Conservation (phyloP, 352 stramenopile genomes). For the Albugo candida region DNA sequence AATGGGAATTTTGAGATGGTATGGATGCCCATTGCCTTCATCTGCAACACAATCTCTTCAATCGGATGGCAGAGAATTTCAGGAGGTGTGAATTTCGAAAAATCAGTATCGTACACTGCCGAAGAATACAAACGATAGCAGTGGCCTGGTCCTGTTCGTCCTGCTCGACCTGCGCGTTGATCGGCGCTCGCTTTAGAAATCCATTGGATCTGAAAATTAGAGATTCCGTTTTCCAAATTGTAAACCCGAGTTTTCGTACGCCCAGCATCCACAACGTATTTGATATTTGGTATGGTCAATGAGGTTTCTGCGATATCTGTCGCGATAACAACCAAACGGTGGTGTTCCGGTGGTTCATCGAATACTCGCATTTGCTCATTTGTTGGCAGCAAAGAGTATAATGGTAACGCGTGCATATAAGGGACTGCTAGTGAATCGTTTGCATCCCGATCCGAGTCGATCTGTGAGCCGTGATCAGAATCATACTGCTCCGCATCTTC, state of each 20-base stretch:
- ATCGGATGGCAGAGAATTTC: constrained; percentile 85
- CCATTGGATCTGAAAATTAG: constrained; percentile 85
- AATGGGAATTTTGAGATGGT: constrained; percentile 93
- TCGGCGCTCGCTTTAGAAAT: constrained; percentile 73
- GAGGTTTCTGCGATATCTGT: constrained; percentile 98
- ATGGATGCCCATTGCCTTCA: constrained; percentile 96
- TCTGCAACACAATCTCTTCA: constrained; percentile 91
- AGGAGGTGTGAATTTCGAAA: constrained; percentile 76
- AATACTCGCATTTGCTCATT: constrained; percentile 88
- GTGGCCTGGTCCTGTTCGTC: constrained; percentile 89
- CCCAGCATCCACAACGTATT: constrained; percentile 95
- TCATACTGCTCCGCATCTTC: constrained; percentile 18
- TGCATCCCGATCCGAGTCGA: constrained; percentile 23
- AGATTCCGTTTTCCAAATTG: constrained; percentile 81
- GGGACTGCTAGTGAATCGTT: constrained; percentile 36
- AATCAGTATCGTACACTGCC: constrained; percentile 90
- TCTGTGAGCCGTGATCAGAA: constrained; percentile 4
- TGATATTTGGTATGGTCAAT: constrained; percentile 88
- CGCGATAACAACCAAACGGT: constrained; percentile 89
- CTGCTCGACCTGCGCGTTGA: constrained; percentile 88
- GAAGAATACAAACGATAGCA: constrained; percentile 97
- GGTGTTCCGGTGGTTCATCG: constrained; percentile 66
- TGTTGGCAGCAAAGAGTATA: constrained; percentile 94
- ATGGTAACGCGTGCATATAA: constrained; percentile 85
- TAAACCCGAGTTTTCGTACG: constrained; percentile 93